Evolutionary conservation across 805 yeast species (phyloP).

Genomic region (Monosporozyma aerobia): DNA sequence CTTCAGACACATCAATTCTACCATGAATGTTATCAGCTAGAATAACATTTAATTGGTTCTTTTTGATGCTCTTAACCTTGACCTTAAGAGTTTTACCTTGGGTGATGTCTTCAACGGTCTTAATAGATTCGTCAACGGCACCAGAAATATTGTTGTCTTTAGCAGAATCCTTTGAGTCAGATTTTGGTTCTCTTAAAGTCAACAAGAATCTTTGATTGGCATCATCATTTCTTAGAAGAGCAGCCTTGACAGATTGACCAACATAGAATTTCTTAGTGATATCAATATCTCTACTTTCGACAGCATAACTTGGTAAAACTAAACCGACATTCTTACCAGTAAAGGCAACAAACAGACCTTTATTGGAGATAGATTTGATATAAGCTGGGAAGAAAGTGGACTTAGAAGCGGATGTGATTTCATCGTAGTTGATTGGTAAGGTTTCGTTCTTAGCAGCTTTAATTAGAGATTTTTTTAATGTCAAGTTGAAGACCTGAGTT

Average conservation of each 20-base stretch:
- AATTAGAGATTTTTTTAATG: constrained; percentile 59
- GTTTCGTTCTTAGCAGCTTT: constrained; percentile 45
- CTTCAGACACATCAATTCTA: constrained; percentile 65
- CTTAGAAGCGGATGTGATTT: constrained; percentile 38
- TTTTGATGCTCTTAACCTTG: constrained; percentile 50
- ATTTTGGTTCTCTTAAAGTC: constrained; percentile 39
- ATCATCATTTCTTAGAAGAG: constrained; percentile 58
- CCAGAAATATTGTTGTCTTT: constrained; percentile 32
- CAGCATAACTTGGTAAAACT: constrained; percentile 64
- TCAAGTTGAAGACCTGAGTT: constrained; percentile 50
- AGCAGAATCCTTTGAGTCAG: constrained; percentile 10
- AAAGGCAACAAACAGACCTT: constrained; percentile 78
- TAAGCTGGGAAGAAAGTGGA: constrained; percentile 54
- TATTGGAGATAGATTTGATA: constrained; percentile 65
- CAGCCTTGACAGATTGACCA: constrained; percentile 64
- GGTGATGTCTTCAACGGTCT: constrained; percentile 39
- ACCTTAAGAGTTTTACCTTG: constrained; percentile 60
- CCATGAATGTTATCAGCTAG: constrained; percentile 75
- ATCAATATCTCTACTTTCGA: constrained; percentile 44
- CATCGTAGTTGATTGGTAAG: constrained; percentile 54
- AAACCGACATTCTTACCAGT: constrained; percentile 76
- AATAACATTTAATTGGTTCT: constrained; percentile 63
- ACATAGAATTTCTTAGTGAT: constrained; percentile 45
- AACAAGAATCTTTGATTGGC: constrained; percentile 63
- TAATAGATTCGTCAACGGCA: constrained; percentile 52